phyloP scores from a whole-genome alignment of 768 basidiomycete species.

The Pisolithus marmoratus region DNA sequence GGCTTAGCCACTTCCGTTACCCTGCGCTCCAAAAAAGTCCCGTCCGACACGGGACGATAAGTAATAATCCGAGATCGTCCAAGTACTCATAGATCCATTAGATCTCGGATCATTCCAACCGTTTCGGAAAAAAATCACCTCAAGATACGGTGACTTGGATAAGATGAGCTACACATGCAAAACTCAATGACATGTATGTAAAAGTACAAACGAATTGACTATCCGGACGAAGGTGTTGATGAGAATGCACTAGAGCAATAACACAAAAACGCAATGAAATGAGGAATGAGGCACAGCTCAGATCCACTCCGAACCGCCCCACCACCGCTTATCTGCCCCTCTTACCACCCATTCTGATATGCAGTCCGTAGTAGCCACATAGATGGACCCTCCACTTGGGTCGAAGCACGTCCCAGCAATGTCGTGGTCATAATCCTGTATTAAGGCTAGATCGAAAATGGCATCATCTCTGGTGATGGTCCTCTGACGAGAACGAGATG shows the following conservation, averaged over 20 bases:
- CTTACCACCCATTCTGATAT: conserved; percentile 75
- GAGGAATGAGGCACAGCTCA: conserved; percentile 11
- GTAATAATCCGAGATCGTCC: too few relatives aligned
- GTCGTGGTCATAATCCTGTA: conserved; percentile 33
- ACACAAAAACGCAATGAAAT: background rate
- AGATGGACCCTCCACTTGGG: conserved; percentile 59
- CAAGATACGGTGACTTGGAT: too few relatives aligned
- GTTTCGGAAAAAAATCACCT: too few relatives aligned
- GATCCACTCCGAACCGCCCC: conserved; percentile 46
- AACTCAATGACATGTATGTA: background rate
- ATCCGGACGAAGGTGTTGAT: background rate
- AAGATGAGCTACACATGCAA: too few relatives aligned
- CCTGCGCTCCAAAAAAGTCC: too few relatives aligned
- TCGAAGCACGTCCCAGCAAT: conserved; percentile 74
- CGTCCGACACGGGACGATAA: too few relatives aligned
- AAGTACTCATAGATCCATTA: too few relatives aligned
- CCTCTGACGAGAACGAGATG: conserved; percentile 14
- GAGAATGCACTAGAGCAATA: background rate
- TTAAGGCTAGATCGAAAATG: background rate
- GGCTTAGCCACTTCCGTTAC: too few relatives aligned
- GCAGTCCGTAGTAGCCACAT: conserved; percentile 58
- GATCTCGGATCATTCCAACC: too few relatives aligned
- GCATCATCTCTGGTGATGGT: conserved; percentile 4
- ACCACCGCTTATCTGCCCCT: conserved; percentile 71
- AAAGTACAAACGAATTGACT: background rate